These are phyloP conservation scores for Annulohypoxylon nitens DNA, from an alignment of 495 filamentous ascomycete species.

Conservation along the genomic window DNA sequence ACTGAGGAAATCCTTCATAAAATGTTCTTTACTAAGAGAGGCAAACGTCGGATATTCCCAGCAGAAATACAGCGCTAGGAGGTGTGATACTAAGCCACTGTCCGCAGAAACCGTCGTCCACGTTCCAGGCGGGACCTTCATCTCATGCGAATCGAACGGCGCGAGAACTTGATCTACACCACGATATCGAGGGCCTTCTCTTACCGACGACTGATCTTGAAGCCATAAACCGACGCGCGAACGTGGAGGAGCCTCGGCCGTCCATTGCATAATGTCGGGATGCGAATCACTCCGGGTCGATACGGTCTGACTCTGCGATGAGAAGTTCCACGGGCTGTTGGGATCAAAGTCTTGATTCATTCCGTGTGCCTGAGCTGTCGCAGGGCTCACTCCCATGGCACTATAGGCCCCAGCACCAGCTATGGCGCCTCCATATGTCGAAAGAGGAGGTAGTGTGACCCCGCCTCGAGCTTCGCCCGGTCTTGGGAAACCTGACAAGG, in stretches of 20 bases:
- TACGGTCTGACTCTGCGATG: conserved; percentile 55
- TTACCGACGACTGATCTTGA: conserved; percentile 42
- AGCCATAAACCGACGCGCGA: conserved; percentile 60
- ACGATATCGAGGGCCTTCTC: conserved; percentile 46
- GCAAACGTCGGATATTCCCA: conserved; percentile 85
- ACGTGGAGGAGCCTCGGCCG: conserved; percentile 51
- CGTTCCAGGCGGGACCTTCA: conserved; percentile 54
- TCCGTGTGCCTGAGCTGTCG: conserved; percentile 31
- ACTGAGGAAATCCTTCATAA: conserved; percentile 72
- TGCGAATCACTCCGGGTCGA: conserved; percentile 57
- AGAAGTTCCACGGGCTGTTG: conserved; percentile 60
- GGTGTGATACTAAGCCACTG: conserved; percentile 68
- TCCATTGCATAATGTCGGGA: conserved; percentile 57
- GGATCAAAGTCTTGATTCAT: conserved; percentile 55
- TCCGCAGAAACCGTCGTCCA: conserved; percentile 76
- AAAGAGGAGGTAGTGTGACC: conserved; percentile 40
- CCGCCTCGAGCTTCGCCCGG: conserved; percentile 43
- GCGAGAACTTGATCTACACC: conserved; percentile 56
- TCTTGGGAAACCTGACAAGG: conserved; percentile 34
- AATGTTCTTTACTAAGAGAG: conserved; percentile 78
- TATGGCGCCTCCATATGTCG: conserved; percentile 37
- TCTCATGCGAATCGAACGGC: conserved; percentile 51
- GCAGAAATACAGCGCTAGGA: conserved; percentile 79
- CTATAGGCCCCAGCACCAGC: conserved; percentile 44
- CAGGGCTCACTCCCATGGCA: conserved; percentile 40